These are phyloP conservation scores for Backusella circina DNA, from an alignment of 192 early-diverging fungal genomes.

Conservation along the genomic window DNA sequence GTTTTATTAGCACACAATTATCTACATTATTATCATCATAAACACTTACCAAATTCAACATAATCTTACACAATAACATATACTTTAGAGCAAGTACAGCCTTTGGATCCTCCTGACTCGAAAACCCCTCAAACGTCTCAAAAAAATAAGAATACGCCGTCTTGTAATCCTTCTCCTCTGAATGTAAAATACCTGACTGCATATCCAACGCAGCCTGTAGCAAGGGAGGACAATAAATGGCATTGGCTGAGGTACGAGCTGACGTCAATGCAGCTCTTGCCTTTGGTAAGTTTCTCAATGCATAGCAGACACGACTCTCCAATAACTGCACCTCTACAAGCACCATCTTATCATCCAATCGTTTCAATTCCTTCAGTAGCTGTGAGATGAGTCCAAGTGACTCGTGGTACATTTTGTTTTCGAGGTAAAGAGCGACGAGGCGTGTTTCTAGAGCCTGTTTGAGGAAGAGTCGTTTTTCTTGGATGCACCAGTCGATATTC, in stretches of 20 bases:
- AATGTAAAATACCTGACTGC: constrained; percentile 97
- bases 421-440: constrained; percentile 81
- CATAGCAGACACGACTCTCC: constrained; percentile 91
- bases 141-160: constrained; percentile 99
- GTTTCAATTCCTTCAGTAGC: constrained; percentile 92
- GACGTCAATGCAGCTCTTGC: constrained; percentile 92
- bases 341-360: constrained; percentile 97
- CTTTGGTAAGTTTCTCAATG: constrained; percentile 89
- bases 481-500: constrained; percentile 88
- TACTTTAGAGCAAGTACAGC: constrained; percentile 93
- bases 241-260: constrained; percentile 93
- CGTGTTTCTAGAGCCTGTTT: constrained; percentile 94
- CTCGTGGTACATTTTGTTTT: constrained; percentile 94
- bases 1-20: too few species aligned
- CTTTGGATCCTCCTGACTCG: constrained; percentile 78
- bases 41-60: constrained; percentile 83
- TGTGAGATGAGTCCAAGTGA: constrained; percentile 75
- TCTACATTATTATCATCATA: not conserved
- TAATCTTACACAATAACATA: constrained; percentile 98
- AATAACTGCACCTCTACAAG: constrained; percentile 95
- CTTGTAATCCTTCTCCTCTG: constrained; percentile 99
- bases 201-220: constrained; percentile 95
- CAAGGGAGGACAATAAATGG: constrained; percentile 95
- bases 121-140: constrained; percentile 93
- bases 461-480: constrained; percentile 92